These are phyloP conservation scores for Galerina marginata DNA, from an alignment of 768 basidiomycete species.

Conservation along the genomic window DNA sequence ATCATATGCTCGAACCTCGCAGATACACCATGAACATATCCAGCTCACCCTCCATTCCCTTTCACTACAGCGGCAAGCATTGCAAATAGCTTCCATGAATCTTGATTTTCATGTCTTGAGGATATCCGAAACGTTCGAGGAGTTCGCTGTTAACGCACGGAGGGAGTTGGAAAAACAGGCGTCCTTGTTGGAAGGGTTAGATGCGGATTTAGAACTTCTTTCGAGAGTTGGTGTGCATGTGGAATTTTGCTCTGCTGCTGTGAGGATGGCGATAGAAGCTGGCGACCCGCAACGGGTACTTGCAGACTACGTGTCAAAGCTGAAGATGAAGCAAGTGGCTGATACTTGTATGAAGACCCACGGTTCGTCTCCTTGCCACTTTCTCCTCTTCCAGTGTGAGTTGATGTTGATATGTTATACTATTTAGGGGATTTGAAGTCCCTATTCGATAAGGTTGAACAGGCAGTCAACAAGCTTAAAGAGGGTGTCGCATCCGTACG, in stretches of 20 bases:
- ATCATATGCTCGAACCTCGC: slow-evolving; percentile 69
- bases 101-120: slow-evolving; percentile 77
- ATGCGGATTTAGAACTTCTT: slow-evolving; percentile 76
- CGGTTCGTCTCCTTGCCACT: slow-evolving; percentile 47
- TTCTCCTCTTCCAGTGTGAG: background rate
- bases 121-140: slow-evolving; percentile 72
- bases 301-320: slow-evolving; percentile 80
- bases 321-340: slow-evolving; percentile 82
- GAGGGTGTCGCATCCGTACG: slow-evolving; percentile 67
- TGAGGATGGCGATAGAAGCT: slow-evolving; percentile 71
- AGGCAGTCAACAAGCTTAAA: slow-evolving; percentile 55
- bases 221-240: slow-evolving; percentile 69
- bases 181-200: slow-evolving; percentile 62
- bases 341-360: slow-evolving; percentile 73
- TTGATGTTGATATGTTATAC: background rate
- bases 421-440: slow-evolving; percentile 59
- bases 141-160: slow-evolving; percentile 57
- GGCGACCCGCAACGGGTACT: slow-evolving; percentile 73
- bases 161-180: slow-evolving; percentile 74
- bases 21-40: slow-evolving; percentile 67
- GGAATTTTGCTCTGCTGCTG: slow-evolving; percentile 73
- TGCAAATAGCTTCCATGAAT: slow-evolving; percentile 73
- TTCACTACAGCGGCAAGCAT: slow-evolving; percentile 69
- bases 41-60: slow-evolving; percentile 56
- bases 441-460: slow-evolving; percentile 60